Evolutionary conservation across 2,329 filamentous ascomycete genomes (phyloP), one percentile per base, ranked within the genome.

Genomic region (Hymenoscyphus albidus): DNA sequence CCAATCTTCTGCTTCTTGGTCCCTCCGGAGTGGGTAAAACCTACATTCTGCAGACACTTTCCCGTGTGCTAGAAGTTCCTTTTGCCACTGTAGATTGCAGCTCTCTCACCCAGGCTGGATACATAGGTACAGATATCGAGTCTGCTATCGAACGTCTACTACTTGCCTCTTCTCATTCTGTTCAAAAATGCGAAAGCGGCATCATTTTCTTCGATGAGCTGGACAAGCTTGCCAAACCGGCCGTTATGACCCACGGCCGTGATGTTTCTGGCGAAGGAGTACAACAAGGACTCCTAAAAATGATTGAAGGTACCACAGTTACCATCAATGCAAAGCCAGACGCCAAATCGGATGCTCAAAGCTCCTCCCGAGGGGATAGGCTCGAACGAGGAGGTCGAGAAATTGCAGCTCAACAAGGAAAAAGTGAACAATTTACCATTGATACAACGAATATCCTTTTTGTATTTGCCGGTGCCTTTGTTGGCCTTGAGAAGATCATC

Each of bases 71-170:
- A n/a, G 94, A 95, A 66, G 93, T 98, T 0, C 95, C 95, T 0
- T 96, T 97, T 74, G 93, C 91, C 67, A 97, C 97, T 77, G 94
- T 92, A 67, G 94, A 98, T 77, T 98, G 94, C 77, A 97, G 95
- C 60, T 91, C 93, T 5, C 93, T 98, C 69, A 98, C 94, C 0
- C 94, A 97, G 78, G 94, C 94, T 4, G 94, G 95, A 32, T 99
- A 99, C 73, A 97, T 99, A 70, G 95, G 95, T 38, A 94, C 98
- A 74, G 95, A 99, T 75, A 94, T 94, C n/a, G 95, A 99, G 75
- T 89, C 92, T 0, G 97, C 94, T 72, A 92, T 99, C 51, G 92
- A 97, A 74, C 85, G 95, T 56, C 82, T 99, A 32, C 82, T 99
- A 10, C 91, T 96, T 63, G 93, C 96, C 65, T 88, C 94, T 9